Conservation (phyloP, 495 filamentous ascomycete species). For the Lineolata rhizophorae region DNA sequence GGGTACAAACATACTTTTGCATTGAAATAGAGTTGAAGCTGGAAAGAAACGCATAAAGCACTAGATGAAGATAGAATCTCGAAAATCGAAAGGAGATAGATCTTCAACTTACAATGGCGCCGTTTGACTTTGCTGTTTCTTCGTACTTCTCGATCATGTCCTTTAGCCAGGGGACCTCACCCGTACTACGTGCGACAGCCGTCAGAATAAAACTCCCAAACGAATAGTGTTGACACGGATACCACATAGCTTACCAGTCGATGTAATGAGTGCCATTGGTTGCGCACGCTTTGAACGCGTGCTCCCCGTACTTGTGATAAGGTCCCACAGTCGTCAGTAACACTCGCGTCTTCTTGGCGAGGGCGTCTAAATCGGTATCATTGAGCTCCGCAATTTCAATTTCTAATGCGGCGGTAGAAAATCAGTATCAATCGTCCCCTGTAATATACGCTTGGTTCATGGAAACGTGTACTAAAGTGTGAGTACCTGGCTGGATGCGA, state of each 20-base stretch:
- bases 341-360: conserved; percentile 47
- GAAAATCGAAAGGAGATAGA: background rate
- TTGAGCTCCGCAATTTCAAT: conserved; percentile 21
- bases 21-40: too few species aligned
- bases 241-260: conserved; percentile 26
- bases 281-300: conserved; percentile 63
- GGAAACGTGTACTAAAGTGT: conserved; percentile 18
- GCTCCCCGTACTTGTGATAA: conserved; percentile 47
- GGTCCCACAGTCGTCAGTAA: conserved; percentile 66
- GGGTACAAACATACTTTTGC: too few species aligned
- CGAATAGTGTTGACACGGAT: conserved; percentile 1
- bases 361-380: conserved; percentile 27
- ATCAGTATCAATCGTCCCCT: too few species aligned
- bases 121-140: conserved; percentile 44
- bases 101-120: conserved; percentile 44
- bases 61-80: background rate
- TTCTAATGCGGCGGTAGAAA: too few species aligned
- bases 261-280: conserved; percentile 67
- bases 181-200: too few species aligned
- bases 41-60: too few species aligned
- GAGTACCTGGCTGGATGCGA: conserved; percentile 39
- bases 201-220: conserved; percentile 10
- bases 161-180: conserved; percentile 63
- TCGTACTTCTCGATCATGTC: conserved; percentile 68
- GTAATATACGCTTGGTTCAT: background rate